These are phyloP conservation scores for Sphaerosporella brunnea DNA, from an alignment of 495 filamentous ascomycete species.

Conservation along the genomic window DNA sequence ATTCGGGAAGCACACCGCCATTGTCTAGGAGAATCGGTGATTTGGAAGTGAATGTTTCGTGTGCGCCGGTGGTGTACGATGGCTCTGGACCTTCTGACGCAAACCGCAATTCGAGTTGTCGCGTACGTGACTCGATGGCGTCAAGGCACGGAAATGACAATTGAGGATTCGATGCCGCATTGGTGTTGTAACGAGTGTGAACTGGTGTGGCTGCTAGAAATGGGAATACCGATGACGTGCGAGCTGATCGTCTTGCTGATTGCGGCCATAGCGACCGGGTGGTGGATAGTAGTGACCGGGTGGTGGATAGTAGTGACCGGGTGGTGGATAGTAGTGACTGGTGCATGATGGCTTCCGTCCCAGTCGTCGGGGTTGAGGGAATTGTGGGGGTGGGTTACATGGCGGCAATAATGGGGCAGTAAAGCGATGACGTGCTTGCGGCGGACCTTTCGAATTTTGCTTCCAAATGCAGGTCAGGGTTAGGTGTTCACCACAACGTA, in stretches of 20 bases:
- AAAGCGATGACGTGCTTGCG: slow-evolving; percentile 2
- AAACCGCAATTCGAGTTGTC: slow-evolving; percentile 50
- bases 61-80: slow-evolving; percentile 74
- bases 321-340: neutral
- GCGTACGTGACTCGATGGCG: slow-evolving; percentile 68
- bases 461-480: neutral
- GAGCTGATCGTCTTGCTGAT: neutral
- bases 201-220: neutral
- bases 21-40: slow-evolving; percentile 76
- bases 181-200: slow-evolving; percentile 1
- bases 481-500: too few relatives aligned
- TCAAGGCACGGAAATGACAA: slow-evolving; percentile 94
- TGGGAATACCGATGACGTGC: too few relatives aligned
- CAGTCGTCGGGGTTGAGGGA: neutral
- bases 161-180: slow-evolving; percentile 53
- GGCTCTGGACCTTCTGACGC: slow-evolving; percentile 59
- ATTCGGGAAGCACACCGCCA: slow-evolving; percentile 73
- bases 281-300: neutral
- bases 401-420: too few relatives aligned
- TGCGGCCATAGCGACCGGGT: neutral
- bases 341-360: slow-evolving; percentile 4
- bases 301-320: neutral
- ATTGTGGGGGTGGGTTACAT: too few relatives aligned
- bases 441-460: neutral
- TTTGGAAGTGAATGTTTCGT: slow-evolving; percentile 52